Conservation (phyloP, 108 stramenopile species). For the Cyclotella choctawhatcheeana region DNA sequence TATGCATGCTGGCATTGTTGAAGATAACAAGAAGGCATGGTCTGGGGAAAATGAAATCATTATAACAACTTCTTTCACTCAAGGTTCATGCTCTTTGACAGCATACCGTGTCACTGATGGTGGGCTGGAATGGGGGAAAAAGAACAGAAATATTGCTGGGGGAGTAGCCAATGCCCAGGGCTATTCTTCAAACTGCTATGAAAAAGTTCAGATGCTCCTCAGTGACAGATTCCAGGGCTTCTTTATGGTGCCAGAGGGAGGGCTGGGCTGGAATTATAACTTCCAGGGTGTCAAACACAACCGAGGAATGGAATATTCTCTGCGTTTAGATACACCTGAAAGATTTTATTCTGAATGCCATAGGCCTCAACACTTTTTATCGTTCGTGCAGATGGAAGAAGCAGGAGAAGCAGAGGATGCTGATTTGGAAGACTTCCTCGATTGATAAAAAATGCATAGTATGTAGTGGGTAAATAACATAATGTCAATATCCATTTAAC, state of each 20-base stretch:
- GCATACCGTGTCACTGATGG: conserved; percentile 94
- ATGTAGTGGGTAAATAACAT: neutral
- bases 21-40: conserved; percentile 89
- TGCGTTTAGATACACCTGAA: conserved; percentile 91
- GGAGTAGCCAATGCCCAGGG: conserved; percentile 91
- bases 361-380: conserved; percentile 97
- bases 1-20: conserved; percentile 86
- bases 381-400: conserved; percentile 97
- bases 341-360: conserved; percentile 96
- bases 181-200: conserved; percentile 94
- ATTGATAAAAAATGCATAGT: conserved; percentile 32
- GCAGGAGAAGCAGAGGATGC: conserved; percentile 85
- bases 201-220: conserved; percentile 98
- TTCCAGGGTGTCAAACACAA: conserved; percentile 98
- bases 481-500: too few species aligned
- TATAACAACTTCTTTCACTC: conserved; percentile 97
- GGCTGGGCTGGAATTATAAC: conserved; percentile 98
- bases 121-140: conserved; percentile 96
- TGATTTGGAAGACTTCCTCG: conserved; percentile 90
- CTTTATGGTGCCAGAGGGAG: conserved; percentile 96
- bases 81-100: conserved; percentile 97
- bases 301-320: conserved; percentile 88
- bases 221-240: conserved; percentile 98
- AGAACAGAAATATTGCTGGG: conserved; percentile 88
- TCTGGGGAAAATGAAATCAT: conserved; percentile 92